Evolutionary conservation across 495 filamentous ascomycete genomes (phyloP), one percentile per base, ranked within the genome.

Genomic region (Hypoxylon crocopeplum): DNA sequence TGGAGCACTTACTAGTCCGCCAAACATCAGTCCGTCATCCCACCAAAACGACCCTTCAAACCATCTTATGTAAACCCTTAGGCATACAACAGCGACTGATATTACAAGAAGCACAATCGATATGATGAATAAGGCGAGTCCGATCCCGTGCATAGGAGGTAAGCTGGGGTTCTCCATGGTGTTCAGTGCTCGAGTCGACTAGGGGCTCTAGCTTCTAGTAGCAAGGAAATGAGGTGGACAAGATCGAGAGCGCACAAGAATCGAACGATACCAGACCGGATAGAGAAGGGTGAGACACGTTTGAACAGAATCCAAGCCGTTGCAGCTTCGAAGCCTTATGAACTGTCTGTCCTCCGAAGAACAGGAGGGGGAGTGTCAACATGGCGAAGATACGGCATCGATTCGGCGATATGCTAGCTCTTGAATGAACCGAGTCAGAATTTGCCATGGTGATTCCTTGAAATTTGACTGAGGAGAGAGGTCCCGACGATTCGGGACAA

Each of bases 21-120:
- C 8, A 1, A 51, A 32, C 59, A 67, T 67, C 13, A 63, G 11
- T 1, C 39, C 45, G 22, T 67, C 63, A 21, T 67, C 63, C 63
- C 63, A 67, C 54, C 63, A 57, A 2, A 67, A 20, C 12, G 24
- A 40, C 24, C 15, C 32, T 7, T 59, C 59, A 12, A 12, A 38
- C 21, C 38, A 52, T 7, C 59, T 48, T 11, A 63, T 20, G 30
- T 41, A 58, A 6, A 55, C 19, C 25, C 63, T 49, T 2, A 67
- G 25, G 1, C 27, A 37, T 17, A 66, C 53, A 7, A 58, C 34
- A 5, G 32, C 11, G 1, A 32, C 21, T 12, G 63, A 54, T 21
- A 59, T 10, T 11, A 39, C 1, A 5, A 21, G 38, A 17, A 57
- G 38, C 13, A 50, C 22, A 13, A 50, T 22, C 1, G 63, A 54